Percentiles rank a stretch among this genome's conserved stretches.
Evolutionary conservation across 257 asterid species (phyloP).

Genomic region (Parsonsia alboflavescens): DNA sequence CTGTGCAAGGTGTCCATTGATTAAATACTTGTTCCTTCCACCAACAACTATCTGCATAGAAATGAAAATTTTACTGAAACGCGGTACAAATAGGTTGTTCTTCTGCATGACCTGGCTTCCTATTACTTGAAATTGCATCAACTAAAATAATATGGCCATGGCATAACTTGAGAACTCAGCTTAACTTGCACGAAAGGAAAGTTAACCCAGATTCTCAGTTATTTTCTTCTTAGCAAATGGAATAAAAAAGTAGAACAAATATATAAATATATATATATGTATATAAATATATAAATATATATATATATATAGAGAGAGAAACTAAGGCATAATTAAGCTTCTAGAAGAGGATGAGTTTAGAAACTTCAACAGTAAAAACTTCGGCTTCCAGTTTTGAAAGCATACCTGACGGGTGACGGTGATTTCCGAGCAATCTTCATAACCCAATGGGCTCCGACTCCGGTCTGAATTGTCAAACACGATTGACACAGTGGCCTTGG

Average conservation of each 20-base stretch:
- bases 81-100: not conserved
- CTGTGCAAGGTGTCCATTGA: constrained; percentile 97
- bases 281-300: too few species aligned
- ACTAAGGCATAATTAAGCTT: not conserved
- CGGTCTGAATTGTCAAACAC: constrained; percentile 89
- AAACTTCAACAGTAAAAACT: not conserved
- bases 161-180: not conserved
- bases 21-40: constrained; percentile 95
- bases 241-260: too few species aligned
- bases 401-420: constrained; percentile 98
- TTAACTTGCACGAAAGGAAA: not conserved
- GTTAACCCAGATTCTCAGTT: not conserved
- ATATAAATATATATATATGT: too few species aligned
- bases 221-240: not conserved
- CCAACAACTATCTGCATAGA: constrained; percentile 93
- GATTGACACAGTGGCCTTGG: constrained; percentile 91
- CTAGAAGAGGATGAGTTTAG: not conserved
- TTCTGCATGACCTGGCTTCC: not conserved
- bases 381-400: not conserved
- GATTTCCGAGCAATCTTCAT: constrained; percentile 84
- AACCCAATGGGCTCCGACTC: constrained; percentile 82
- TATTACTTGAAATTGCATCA: not conserved
- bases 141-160: not conserved
- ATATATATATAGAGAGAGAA: too few species aligned
- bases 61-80: constrained; percentile 6